Evolutionary conservation across 2,329 filamentous ascomycete genomes (phyloP), one percentile per base, ranked within the genome.

Genomic region (Fusarium sp.): DNA sequence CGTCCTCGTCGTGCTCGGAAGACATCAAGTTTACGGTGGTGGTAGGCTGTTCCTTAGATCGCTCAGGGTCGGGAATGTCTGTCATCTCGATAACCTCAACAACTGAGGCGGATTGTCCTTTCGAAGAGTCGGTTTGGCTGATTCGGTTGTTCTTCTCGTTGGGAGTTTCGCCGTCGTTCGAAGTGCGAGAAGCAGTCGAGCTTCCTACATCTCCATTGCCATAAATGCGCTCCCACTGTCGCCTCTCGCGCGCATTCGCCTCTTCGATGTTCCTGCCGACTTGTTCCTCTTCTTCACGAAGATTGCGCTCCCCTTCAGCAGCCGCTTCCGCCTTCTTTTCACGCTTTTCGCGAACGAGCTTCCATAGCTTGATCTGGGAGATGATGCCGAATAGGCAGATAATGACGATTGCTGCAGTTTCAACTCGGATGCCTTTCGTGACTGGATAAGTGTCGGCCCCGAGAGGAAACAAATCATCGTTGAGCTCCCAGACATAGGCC

Each of bases 401-500:
- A 29, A 98, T 86, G 55, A 97, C 82, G 25, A 92, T 92, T 2
- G 88, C 87, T 0, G 93, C 94, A 30, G 94, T 88, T 78, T 98
- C 95, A 16, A 96, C 94, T 41, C 90, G 89, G 59, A 98, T 96
- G 4, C 93, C 93, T 73, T 90, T 92, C 0, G 94, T 98, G 15
- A 97, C 82, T 0, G 95, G 95, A 77, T 97, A 98, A 0, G 92
- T 94, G 49, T 85, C 84, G 2, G 92, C 91, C 40, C 88, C 87
- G 4, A 94, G 82, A 0, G 94, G 94, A 75, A 98, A 98, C 1
- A 94, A 83, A 53, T 92, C 85, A 44, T 89, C 84, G 78, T 98
- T 98, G 41, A 98, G 81, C 47, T 83, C 83, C 95, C 95, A 98
- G 40, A 97, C 85, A 78, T 97, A 98, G 8, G 93, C 87, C 95